Evolutionary conservation across 169 alveolate genomes (phyloP), one percentile per base, ranked within the genome.

Genomic region (Ichthyophthirius multifiliis): DNA sequence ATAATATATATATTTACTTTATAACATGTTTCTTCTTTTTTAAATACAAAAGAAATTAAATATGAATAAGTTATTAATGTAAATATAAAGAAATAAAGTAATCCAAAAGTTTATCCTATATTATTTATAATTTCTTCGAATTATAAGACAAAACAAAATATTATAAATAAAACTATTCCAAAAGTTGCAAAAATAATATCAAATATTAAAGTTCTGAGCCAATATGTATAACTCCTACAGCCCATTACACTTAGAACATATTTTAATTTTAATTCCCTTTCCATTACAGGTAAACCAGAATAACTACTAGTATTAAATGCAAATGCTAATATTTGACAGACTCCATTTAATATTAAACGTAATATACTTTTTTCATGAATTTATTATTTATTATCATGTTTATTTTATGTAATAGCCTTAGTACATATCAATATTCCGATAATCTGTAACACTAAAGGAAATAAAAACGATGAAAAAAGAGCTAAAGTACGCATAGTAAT

Each of bases 161-260:
- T 55, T 16, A 55, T 27, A 39, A 55, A 55, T 34, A 55, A 2
- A 6, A 27, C 23, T 0, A 55, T 34, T 27, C 31, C 31, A 15
- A 55, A 9, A 0, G 71, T 27, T 27, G 31, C 31, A 18, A 47
- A 76, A 4, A 48, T 37, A 43, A 55, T 65, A 44, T 79, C 85
- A 45, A 79, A 65, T 4, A 46, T 47, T 46, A 46, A 79, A 1
- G 85, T 79, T 34, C 85, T 80, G 4, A 79, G 10, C 85, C 85
- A 79, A 55, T 79, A 79, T 9, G 85, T 74, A 3, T 46, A 27
- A 34, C 43, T 43, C 45, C 78, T 65, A 18, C 77, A 65, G 3
- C 85, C 85, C 85, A 79, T 79, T 15, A 67, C 85, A 65, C 63
- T 79, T 35, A 79, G 35, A 34, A 74, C 67, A 47, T 79, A 79